Conservation (phyloP, 2,329 filamentous ascomycete genomes). For the Nannizzia gypsea region DNA sequence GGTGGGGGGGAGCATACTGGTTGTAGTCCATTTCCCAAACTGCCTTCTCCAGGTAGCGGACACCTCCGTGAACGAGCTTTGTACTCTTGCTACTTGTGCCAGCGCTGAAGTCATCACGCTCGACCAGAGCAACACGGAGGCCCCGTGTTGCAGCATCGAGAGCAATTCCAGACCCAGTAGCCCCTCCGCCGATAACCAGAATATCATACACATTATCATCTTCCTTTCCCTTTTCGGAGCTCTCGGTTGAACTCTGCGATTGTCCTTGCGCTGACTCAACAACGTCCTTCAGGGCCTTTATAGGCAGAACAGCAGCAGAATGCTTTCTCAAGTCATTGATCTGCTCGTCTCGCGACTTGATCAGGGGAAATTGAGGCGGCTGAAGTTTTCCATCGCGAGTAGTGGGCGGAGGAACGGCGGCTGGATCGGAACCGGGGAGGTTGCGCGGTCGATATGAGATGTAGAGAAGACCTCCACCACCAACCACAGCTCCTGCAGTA, state of each 20-base stretch:
- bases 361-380: slow-evolving; percentile 40
- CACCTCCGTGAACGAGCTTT: slow-evolving; percentile 74
- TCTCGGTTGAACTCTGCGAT: neutral
- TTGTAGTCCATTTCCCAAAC: slow-evolving; percentile 76
- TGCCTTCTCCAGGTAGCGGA: slow-evolving; percentile 76
- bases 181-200: slow-evolving; percentile 66
- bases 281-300: neutral
- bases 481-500: slow-evolving; percentile 43
- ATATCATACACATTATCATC: slow-evolving; percentile 55
- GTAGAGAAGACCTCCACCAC: slow-evolving; percentile 48
- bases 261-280: too few species aligned
- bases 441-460: slow-evolving; percentile 51
- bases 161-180: slow-evolving; percentile 68
- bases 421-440: slow-evolving; percentile 51
- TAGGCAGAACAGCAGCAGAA: slow-evolving; percentile 1
- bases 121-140: slow-evolving; percentile 66
- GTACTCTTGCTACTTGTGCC: slow-evolving; percentile 81
- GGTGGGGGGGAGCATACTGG: slow-evolving; percentile 43
- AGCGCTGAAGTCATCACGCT: slow-evolving; percentile 70
- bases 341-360: slow-evolving; percentile 41
- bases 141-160: slow-evolving; percentile 70
- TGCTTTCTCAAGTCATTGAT: slow-evolving; percentile 37
- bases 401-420: slow-evolving; percentile 51
- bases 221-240: slow-evolving; percentile 7
- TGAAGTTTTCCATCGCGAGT: slow-evolving; percentile 49